phyloP scores from a whole-genome alignment of 2,329 filamentous ascomycete genomes.

The Sclerotinia minor region DNA sequence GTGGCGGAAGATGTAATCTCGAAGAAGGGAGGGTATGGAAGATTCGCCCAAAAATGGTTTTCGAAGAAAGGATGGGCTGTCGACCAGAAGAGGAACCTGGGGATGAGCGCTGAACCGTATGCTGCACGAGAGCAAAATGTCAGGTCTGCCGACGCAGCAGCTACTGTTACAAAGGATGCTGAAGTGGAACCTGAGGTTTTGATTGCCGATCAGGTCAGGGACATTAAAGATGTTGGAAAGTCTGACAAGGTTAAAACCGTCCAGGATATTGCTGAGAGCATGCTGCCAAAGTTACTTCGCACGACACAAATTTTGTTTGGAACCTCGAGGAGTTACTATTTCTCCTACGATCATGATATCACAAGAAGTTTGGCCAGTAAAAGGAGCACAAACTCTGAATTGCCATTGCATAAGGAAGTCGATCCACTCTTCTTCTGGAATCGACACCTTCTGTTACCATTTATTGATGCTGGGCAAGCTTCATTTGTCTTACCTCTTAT shows the following conservation, averaged over 20 bases:
- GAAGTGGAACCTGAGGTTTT: neutral
- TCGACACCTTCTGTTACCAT: slow-evolving; percentile 67
- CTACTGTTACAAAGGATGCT: neutral
- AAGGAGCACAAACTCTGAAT: slow-evolving; percentile 47
- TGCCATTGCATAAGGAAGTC: slow-evolving; percentile 69
- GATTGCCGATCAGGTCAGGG: neutral
- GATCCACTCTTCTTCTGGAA: slow-evolving; percentile 94
- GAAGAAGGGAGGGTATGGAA: slow-evolving; percentile 78
- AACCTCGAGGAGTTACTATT: slow-evolving; percentile 83
- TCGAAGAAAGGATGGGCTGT: slow-evolving; percentile 78
- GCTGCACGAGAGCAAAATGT: neutral
- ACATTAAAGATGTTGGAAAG: neutral
- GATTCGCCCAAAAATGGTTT: slow-evolving; percentile 91
- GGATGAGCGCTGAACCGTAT: slow-evolving; percentile 54
- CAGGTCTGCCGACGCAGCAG: neutral
- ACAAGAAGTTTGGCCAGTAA: slow-evolving; percentile 62
- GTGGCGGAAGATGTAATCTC: slow-evolving; percentile 88
- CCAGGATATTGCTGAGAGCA: slow-evolving; percentile 35
- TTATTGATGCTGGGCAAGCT: slow-evolving; percentile 72
- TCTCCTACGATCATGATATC: slow-evolving; percentile 91
- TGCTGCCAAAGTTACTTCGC: slow-evolving; percentile 81
- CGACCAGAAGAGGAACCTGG: slow-evolving; percentile 68
- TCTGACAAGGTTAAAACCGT: slow-evolving; percentile 26
- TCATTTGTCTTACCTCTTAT: slow-evolving; percentile 76
- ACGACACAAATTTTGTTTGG: slow-evolving; percentile 84